Evolutionary conservation across 1,139 yeast species (phyloP).

Genomic region (Saccharomyces hybrid): DNA sequence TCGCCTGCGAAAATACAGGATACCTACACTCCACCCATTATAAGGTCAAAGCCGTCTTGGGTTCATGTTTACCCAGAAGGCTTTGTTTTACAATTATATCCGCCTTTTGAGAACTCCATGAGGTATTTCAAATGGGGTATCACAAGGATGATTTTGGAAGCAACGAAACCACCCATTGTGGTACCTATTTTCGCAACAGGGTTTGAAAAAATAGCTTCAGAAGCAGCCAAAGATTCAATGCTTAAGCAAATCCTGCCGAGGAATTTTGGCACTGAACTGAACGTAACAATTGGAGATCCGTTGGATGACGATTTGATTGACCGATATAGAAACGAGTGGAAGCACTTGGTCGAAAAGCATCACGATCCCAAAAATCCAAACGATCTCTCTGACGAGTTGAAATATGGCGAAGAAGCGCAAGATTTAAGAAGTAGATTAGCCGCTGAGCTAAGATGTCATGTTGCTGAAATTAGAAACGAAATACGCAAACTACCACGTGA

Average conservation of each 20-base stretch:
- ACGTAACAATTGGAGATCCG: conserved; percentile 66
- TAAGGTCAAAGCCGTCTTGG: conserved; percentile 70
- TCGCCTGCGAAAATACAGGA: conserved; percentile 8
- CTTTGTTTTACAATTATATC: conserved; percentile 75
- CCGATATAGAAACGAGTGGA: conserved; percentile 61
- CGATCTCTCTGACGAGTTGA: conserved; percentile 57
- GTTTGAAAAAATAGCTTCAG: conserved; percentile 83
- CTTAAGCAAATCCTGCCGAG: conserved; percentile 54
- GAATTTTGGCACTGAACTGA: conserved; percentile 60
- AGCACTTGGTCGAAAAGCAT: conserved; percentile 47
- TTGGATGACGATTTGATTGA: conserved; percentile 56
- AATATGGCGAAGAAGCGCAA: conserved; percentile 55
- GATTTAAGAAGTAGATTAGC: conserved; percentile 64
- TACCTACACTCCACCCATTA: conserved; percentile 39
- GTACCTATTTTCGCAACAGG: conserved; percentile 88
- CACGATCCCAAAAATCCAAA: conserved; percentile 42
- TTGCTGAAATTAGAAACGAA: conserved; percentile 49
- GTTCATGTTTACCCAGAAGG: conserved; percentile 95
- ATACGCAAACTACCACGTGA: conserved; percentile 47
- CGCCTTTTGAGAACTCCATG: conserved; percentile 78
- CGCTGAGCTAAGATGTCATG: conserved; percentile 54
- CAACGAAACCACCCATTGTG: conserved; percentile 75
- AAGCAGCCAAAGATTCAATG: conserved; percentile 50
- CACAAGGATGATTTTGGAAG: conserved; percentile 71
- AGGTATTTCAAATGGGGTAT: conserved; percentile 96